These are phyloP conservation scores for Artemisia argyi DNA, from an alignment of 129 eudicot genomes.

Conservation along the genomic window DNA sequence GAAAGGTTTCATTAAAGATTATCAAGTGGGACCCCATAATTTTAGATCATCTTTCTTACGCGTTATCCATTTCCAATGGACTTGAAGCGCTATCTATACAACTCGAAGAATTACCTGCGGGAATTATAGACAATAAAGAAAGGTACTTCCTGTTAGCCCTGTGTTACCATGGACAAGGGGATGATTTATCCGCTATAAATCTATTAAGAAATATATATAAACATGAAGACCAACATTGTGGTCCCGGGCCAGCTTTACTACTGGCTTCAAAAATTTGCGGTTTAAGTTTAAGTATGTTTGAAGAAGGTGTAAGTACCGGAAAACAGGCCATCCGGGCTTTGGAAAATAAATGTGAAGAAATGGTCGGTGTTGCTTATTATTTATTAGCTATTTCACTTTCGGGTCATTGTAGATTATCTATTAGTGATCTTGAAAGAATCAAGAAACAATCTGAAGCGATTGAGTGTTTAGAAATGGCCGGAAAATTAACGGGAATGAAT, in stretches of 20 bases:
- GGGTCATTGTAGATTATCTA: slow-evolving; percentile 35
- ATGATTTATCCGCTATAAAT: slow-evolving; percentile 60
- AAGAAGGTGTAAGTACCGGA: slow-evolving; percentile 62
- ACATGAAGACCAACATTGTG: slow-evolving; percentile 41
- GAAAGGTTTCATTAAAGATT: slow-evolving; percentile 56
- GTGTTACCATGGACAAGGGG: slow-evolving; percentile 76
- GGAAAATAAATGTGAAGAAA: slow-evolving; percentile 48
- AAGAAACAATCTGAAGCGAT: slow-evolving; percentile 64
- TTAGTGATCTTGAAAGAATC: slow-evolving; percentile 60
- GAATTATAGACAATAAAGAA: slow-evolving; percentile 58
- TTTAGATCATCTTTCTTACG: slow-evolving; percentile 85
- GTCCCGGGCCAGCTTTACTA: slow-evolving; percentile 58
- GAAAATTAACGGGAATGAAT: slow-evolving; percentile 50
- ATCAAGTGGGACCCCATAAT: slow-evolving; percentile 91
- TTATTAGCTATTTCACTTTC: slow-evolving; percentile 67
- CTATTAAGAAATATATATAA: slow-evolving; percentile 53
- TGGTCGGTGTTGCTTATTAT: slow-evolving; percentile 59
- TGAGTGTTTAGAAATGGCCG: slow-evolving; percentile 59
- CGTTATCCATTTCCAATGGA: slow-evolving; percentile 65
- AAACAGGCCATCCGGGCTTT: slow-evolving; percentile 49
- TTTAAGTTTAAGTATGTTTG: slow-evolving; percentile 35
- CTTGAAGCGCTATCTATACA: slow-evolving; percentile 60
- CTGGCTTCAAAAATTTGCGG: slow-evolving; percentile 71
- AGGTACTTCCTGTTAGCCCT: slow-evolving; percentile 62
- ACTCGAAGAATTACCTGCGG: slow-evolving; percentile 69